Conservation (phyloP, 83 land plant species). For the Diphasiastrum complanatum region DNA sequence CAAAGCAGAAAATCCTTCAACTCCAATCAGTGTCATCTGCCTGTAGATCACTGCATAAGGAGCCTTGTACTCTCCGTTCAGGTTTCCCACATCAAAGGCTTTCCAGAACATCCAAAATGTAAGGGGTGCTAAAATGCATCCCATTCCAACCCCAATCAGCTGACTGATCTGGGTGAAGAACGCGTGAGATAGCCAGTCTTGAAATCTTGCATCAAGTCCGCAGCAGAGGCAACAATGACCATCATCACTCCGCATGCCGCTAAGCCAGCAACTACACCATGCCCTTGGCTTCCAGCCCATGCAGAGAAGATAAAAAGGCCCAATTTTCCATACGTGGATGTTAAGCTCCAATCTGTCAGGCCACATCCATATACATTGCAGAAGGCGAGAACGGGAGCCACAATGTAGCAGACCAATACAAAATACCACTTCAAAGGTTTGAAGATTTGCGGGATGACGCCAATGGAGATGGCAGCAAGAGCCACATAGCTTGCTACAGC, state of each 20-base stretch:
- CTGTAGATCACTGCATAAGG: slow-evolving; percentile 36
- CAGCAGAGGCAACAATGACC: slow-evolving; percentile 35
- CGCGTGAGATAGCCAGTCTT: slow-evolving; percentile 43
- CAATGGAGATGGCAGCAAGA: slow-evolving; percentile 43
- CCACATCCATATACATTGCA: slow-evolving; percentile 48
- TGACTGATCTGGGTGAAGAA: slow-evolving; percentile 40
- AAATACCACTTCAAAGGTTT: slow-evolving; percentile 50
- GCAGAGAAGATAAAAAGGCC: slow-evolving; percentile 40
- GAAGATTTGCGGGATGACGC: slow-evolving; percentile 45
- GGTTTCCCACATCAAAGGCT: slow-evolving; percentile 34
- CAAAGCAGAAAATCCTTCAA: slow-evolving; percentile 28
- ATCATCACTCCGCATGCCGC: slow-evolving; percentile 46
- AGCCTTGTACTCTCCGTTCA: slow-evolving; percentile 23
- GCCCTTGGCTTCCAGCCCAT: slow-evolving; percentile 28
- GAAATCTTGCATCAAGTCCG: slow-evolving; percentile 50
- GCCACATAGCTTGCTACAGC: slow-evolving; percentile 39
- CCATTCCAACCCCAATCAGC: slow-evolving; percentile 34
- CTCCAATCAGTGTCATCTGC: slow-evolving; percentile 36
- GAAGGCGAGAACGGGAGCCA: slow-evolving; percentile 42
- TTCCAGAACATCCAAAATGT: slow-evolving; percentile 49
- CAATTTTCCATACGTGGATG: slow-evolving; percentile 37
- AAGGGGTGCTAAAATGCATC: slow-evolving; percentile 38
- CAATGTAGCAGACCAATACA: slow-evolving; percentile 26
- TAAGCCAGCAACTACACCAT: slow-evolving; percentile 42
- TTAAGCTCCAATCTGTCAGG: slow-evolving; percentile 46